Base-by-base conservation (phyloP, 129 eudicot species). In the Flaveria trinervia region DNA sequence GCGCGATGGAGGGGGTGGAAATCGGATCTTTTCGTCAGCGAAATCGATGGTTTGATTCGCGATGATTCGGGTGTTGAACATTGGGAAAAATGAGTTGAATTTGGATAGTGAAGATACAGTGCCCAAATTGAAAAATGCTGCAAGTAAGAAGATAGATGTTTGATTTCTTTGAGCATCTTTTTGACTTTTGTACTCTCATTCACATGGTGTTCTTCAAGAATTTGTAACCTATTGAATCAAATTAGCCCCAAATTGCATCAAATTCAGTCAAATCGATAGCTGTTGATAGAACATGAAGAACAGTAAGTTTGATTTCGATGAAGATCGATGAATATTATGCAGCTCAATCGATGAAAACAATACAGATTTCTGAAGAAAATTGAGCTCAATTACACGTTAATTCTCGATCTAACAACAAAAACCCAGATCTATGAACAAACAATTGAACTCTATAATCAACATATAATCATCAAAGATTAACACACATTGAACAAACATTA, bases 101-200 rank as follows among this genome's bases (percentile, higher is more conserved):
- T 87, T 73, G 81, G 77, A 76, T 5, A 82, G 16, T 14, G 97
- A 85, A 20, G 91, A 93, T 8, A 87, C 74, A 0, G 88, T 80
- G 16, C 93, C 90, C 85, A 89, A 55, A 65, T 90, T 91, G 73
- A 91, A 88, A 25, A 84, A 83, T 68, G 93, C 85, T 22, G 92
- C 97, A 2, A 91, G 25, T 50, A 94, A 81, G 72, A 91, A 91
- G 22, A 91, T 17, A 23, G 90, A 84, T 82, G 64, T 76, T 81
- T 84, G 80, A 83, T 72, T 54, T 73, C 79, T 44, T 80, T 80
- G 1, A 80, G 74, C 81, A 83, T 62, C 3, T 12, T 65, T 65
- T 41, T 57, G 73, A 41, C 25, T 25, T 14, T n/a, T 28, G 70
- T 76, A 76, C 11, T 61, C 56, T 50, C 73, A 64, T 72, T 79